phyloP scores from a whole-genome alignment of 768 basidiomycete species.

The Mycena maculata region DNA sequence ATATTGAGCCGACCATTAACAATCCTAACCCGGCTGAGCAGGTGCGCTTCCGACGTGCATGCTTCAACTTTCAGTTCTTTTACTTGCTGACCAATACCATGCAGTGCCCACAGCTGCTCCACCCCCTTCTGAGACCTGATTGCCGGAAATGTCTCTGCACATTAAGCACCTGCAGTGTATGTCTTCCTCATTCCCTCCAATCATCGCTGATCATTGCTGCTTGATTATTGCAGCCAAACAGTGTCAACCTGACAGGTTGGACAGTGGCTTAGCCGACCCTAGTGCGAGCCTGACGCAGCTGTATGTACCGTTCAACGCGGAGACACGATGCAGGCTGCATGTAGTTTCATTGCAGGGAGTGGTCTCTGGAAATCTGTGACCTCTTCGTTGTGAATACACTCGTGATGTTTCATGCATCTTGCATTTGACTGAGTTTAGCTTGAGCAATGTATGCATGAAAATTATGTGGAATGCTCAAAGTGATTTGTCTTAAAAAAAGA shows the following conservation, averaged over 20 bases:
- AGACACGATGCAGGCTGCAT: no score
- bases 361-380: no score
- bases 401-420: no score
- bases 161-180: slow-evolving; percentile 65
- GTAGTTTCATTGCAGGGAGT: no score
- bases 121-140: slow-evolving; percentile 87
- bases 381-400: no score
- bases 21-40: slow-evolving; percentile 77
- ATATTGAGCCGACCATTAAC: slow-evolving; percentile 58
- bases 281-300: slow-evolving; percentile 43
- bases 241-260: slow-evolving; percentile 74
- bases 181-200: slow-evolving; percentile 37
- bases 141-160: slow-evolving; percentile 71
- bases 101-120: slow-evolving; percentile 76
- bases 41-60: slow-evolving; percentile 63
- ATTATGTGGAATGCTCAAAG: no score
- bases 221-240: slow-evolving; percentile 63
- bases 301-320: slow-evolving; percentile 67
- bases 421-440: no score
- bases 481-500: no score
- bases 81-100: background rate
- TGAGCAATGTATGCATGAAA: no score
- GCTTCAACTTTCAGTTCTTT: background rate
- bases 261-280: slow-evolving; percentile 46
- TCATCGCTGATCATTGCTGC: no score